Conservation (phyloP, 257 asterid species). For the Ajuga chamaepitys region DNA sequence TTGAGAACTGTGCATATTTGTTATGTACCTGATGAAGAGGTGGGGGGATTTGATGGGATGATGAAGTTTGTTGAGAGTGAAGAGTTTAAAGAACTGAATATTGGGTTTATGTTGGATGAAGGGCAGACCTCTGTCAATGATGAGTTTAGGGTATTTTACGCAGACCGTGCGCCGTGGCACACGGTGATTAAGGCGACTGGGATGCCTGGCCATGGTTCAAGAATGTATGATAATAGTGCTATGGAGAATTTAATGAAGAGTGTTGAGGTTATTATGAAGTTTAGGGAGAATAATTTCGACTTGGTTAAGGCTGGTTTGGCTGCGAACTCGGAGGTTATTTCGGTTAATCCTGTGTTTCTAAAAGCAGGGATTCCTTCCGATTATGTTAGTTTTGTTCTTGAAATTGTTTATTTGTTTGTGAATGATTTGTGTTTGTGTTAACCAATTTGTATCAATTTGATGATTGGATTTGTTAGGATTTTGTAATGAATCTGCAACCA, state of each 20-base stretch:
- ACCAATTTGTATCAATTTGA: neutral
- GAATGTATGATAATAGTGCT: conserved; percentile 68
- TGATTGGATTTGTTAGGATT: conserved; percentile 48
- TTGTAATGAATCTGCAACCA: conserved; percentile 92
- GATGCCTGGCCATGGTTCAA: conserved; percentile 79
- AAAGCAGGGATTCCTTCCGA: conserved; percentile 78
- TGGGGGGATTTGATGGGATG: conserved; percentile 93
- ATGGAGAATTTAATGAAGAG: conserved; percentile 90
- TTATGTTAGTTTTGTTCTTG: conserved; percentile 34
- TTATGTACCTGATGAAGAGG: conserved; percentile 82
- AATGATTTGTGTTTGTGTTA: conserved; percentile 2
- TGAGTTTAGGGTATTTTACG: conserved; percentile 81
- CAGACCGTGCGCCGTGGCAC: conserved; percentile 86
- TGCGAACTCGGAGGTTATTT: conserved; percentile 69
- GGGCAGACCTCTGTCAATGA: conserved; percentile 82
- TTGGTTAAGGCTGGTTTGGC: conserved; percentile 68
- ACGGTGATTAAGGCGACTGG: conserved; percentile 70
- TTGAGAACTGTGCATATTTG: conserved; percentile 53
- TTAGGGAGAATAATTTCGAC: conserved; percentile 72
- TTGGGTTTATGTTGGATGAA: conserved; percentile 86
- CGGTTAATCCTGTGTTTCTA: conserved; percentile 75
- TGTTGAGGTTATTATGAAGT: conserved; percentile 67
- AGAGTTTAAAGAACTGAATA: conserved; percentile 51
- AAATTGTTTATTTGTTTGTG: neutral
- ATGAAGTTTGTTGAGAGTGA: conserved; percentile 46